These are phyloP conservation scores for Cercospora janseana DNA, from an alignment of 2,329 filamentous ascomycete species.

Conservation along the genomic window DNA sequence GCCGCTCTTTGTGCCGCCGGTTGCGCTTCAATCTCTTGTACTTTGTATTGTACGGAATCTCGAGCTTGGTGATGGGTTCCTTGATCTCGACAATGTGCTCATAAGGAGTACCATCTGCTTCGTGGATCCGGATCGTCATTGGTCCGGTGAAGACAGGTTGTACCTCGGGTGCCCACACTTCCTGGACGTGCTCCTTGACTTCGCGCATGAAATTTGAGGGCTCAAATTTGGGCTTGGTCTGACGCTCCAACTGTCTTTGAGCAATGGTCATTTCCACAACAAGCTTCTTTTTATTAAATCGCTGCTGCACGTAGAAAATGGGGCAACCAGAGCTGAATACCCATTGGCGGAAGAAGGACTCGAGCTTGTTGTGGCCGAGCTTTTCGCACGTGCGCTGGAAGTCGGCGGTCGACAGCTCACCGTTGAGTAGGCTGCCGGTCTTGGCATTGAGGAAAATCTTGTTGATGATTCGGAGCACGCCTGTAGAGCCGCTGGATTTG, in stretches of 20 bases:
- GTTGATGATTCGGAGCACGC: conserved; percentile 80
- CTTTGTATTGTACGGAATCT: conserved; percentile 98
- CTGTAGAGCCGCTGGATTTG: conserved; percentile 81
- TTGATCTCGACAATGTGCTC: conserved; percentile 97
- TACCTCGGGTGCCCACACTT: conserved; percentile 61
- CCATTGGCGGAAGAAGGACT: conserved; percentile 93
- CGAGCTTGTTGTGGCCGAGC: conserved; percentile 79
- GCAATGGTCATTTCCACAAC: conserved; percentile 88
- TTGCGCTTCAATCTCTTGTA: conserved; percentile 96
- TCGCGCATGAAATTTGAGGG: conserved; percentile 79
- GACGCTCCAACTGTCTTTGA: conserved; percentile 66
- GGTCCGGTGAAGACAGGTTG: conserved; percentile 82
- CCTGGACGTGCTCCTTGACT: conserved; percentile 74
- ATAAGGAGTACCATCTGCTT: conserved; percentile 96
- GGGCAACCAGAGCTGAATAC: conserved; percentile 85
- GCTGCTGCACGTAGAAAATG: conserved; percentile 77
- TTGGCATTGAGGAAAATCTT: conserved; percentile 83
- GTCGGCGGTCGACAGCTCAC: conserved; percentile 68
- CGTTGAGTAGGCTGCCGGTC: conserved; percentile 70
- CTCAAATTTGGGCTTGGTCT: conserved; percentile 58
- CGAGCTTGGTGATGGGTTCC: conserved; percentile 78
- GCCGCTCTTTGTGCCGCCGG: conserved; percentile 75
- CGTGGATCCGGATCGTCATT: conserved; percentile 96
- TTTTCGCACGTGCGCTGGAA: conserved; percentile 87
- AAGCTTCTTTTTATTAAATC: conserved; percentile 96